Evolutionary conservation across 139 green algal species (phyloP).

Genomic region (Spirogloea muscicola): DNA sequence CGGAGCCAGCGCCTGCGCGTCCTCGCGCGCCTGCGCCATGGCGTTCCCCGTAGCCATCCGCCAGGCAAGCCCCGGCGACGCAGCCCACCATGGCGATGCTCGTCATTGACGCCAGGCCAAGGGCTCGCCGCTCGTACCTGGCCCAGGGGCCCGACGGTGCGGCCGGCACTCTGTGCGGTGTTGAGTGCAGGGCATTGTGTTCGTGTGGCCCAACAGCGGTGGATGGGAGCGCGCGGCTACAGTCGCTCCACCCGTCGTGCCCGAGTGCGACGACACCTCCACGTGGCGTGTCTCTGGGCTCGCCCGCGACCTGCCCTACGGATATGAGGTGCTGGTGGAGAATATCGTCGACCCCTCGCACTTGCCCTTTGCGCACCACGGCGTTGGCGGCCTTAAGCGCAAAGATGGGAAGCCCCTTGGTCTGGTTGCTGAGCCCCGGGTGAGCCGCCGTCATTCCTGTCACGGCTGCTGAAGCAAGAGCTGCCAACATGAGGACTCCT

Average conservation of each 20-base stretch:
- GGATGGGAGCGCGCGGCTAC: neutral
- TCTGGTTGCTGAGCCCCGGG: no score
- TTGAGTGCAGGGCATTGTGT: slow-evolving; percentile 17
- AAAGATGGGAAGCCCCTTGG: neutral
- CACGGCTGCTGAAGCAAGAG: no score
- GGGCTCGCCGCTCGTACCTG: no score
- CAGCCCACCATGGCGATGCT: no score
- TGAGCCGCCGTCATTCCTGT: no score
- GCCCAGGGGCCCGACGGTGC: no score
- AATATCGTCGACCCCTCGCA: slow-evolving; percentile 55
- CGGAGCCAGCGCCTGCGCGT: no score
- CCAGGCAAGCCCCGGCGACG: no score
- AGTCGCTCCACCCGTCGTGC: neutral
- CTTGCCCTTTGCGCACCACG: slow-evolving; percentile 55
- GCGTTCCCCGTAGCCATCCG: neutral
- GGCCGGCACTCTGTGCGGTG: no score
- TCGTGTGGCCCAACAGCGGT: slow-evolving; percentile 35
- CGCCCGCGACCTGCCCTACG: slow-evolving; percentile 24
- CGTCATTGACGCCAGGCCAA: no score
- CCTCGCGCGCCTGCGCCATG: slow-evolving; percentile 12
- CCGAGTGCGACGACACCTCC: neutral
- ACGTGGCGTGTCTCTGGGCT: neutral
- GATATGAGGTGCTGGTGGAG: slow-evolving; percentile 55
- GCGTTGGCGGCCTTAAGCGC: slow-evolving; percentile 4
- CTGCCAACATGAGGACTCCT: no score